Conservation (phyloP, 2,329 filamentous ascomycete species). For the Rhinocladiella mackenziei region DNA sequence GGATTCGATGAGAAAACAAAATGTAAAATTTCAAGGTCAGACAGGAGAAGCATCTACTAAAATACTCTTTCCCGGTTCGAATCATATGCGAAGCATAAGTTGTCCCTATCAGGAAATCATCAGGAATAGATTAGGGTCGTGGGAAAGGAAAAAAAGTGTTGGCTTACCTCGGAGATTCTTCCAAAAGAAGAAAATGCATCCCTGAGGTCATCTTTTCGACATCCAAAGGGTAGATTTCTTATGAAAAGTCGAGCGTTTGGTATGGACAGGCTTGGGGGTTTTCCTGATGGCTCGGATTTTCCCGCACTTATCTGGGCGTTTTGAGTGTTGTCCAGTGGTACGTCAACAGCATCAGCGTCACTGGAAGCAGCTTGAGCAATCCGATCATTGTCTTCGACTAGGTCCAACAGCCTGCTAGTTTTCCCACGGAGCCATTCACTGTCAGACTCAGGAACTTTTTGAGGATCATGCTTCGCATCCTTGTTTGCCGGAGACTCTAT, state of each 20-base stretch:
- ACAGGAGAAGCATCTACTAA: conserved; percentile 99
- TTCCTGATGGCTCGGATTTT: conserved; percentile 11
- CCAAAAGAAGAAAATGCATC: conserved; percentile 68
- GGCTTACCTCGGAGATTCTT: conserved; percentile 78
- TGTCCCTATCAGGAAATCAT: conserved; percentile 99
- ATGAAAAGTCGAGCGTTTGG: conserved; percentile 73
- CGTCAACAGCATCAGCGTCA: conserved; percentile 25
- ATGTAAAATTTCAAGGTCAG: conserved; percentile 53
- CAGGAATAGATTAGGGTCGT: conserved; percentile 51
- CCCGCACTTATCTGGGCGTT: conserved; percentile 12
- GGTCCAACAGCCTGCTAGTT: conserved; percentile 78
- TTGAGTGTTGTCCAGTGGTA: conserved; percentile 22
- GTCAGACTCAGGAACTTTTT: conserved; percentile 54
- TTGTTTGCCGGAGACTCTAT: too few species aligned
- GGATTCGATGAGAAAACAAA: conserved; percentile 23
- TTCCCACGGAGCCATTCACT: conserved; percentile 88
- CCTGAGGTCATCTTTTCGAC: conserved; percentile 71
- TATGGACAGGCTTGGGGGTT: conserved; percentile 31
- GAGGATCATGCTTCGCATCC: not conserved
- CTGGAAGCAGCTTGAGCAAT: conserved; percentile 23
- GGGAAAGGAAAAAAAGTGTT: conserved; percentile 20
- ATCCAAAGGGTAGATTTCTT: conserved; percentile 79
- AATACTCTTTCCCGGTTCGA: conserved; percentile 87
- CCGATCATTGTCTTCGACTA: conserved; percentile 69
- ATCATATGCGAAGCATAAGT: conserved; percentile 94